phyloP scores from a whole-genome alignment of 2,329 filamentous ascomycete species.

The Fonsecaea nubica region DNA sequence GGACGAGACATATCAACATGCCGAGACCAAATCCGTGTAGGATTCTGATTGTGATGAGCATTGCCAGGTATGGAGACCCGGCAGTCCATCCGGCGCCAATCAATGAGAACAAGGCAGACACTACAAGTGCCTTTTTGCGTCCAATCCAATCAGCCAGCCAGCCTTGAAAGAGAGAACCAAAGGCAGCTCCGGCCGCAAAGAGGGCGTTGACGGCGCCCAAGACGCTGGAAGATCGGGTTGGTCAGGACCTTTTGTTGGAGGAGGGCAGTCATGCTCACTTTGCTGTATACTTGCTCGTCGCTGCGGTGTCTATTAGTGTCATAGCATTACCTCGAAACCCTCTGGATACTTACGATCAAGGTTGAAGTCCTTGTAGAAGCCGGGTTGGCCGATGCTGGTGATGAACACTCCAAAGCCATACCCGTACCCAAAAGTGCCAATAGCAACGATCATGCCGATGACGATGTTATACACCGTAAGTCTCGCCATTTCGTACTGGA shows the following conservation, averaged over 20 bases:
- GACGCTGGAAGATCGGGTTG: conserved; percentile 44
- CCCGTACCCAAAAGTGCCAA: conserved; percentile 49
- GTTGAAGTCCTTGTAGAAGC: conserved; percentile 59
- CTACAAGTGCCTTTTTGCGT: conserved; percentile 19
- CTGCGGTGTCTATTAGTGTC: not conserved
- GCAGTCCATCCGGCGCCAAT: conserved; percentile 20
- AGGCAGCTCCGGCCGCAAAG: conserved; percentile 14
- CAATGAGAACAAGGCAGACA: conserved; percentile 16
- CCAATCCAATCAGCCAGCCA: conserved; percentile 24
- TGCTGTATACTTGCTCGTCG: conserved; percentile 24
- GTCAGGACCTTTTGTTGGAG: not conserved
- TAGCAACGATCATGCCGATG: conserved; percentile 21
- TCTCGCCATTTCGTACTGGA: conserved; percentile 16
- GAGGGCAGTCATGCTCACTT: conserved; percentile 7
- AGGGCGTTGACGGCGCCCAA: conserved; percentile 55
- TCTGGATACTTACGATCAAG: conserved; percentile 40
- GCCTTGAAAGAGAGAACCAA: conserved; percentile 14
- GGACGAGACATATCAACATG: conserved; percentile 26
- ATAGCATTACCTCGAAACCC: not conserved
- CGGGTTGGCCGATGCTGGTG: conserved; percentile 60
- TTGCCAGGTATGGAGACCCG: conserved; percentile 22
- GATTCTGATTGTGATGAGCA: conserved; percentile 26
- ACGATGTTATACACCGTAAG: conserved; percentile 26
- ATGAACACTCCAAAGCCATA: conserved; percentile 59
- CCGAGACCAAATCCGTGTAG: conserved; percentile 25